Evolutionary conservation across 208 protist genomes (phyloP).

Genomic region (Crithidia thermophila): DNA sequence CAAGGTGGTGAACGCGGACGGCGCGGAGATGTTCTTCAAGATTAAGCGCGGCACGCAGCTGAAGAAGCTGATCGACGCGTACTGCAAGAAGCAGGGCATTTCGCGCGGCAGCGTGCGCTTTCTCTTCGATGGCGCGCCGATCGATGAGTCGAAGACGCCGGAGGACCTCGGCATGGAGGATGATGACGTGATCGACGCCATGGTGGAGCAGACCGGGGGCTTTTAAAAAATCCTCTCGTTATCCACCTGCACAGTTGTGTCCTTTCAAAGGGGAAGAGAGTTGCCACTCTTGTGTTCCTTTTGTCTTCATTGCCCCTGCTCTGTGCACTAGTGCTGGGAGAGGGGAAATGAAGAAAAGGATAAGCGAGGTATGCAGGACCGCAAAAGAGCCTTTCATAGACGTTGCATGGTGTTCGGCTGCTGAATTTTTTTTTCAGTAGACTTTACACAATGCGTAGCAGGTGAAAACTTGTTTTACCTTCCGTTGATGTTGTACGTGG

Average conservation of each 20-base stretch:
- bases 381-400: too few relatives aligned
- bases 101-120: slow-evolving; percentile 92
- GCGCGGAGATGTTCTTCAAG: slow-evolving; percentile 97
- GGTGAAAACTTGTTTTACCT: too few relatives aligned
- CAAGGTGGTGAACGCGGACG: slow-evolving; percentile 93
- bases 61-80: slow-evolving; percentile 97
- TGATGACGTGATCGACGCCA: slow-evolving; percentile 95
- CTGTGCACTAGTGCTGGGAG: too few relatives aligned
- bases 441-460: too few relatives aligned
- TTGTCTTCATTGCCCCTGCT: too few relatives aligned
- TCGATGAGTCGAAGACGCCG: slow-evolving; percentile 93
- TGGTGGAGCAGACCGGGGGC: slow-evolving; percentile 93
- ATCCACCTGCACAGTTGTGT: neutral
- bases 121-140: slow-evolving; percentile 94
- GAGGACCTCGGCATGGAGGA: slow-evolving; percentile 95
- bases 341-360: too few relatives aligned
- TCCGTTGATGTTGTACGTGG: too few relatives aligned
- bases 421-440: too few relatives aligned
- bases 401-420: too few relatives aligned
- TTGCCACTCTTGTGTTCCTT: neutral
- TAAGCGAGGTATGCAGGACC: too few relatives aligned
- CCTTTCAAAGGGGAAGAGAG: neutral
- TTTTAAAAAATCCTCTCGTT: too few relatives aligned
- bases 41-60: slow-evolving; percentile 95
- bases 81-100: slow-evolving; percentile 97